Evolutionary conservation across 768 basidiomycete genomes (phyloP), one percentile per base, ranked within the genome.

Genomic region (Hemileccinum impolitum): DNA sequence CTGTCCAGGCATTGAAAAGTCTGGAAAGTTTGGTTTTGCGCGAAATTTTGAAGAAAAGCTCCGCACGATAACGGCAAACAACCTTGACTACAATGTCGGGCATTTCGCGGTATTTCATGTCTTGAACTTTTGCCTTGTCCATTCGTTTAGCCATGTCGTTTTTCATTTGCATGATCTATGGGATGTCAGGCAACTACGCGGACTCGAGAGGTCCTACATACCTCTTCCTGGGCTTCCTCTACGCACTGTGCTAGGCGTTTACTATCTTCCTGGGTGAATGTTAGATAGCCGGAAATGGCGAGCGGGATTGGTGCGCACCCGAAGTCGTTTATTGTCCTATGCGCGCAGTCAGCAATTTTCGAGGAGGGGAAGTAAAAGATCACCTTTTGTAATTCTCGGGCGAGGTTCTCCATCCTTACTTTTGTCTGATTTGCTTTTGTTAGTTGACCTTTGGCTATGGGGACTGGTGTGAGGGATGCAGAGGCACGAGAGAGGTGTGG

Each of bases 71-170:
- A 58, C 86, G 85, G 68, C 90, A 93, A 43, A 87, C 75, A 55
- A 94, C 89, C 65, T 90, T 92, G 70, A 93, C 82, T 44, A 92
- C 85, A 51, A 93, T 89, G 63, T 94, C 88, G n/a, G 88, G 87
- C 76, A 81, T 82, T 67, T 91, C 89, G 48, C 85, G 83, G 62
- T 82, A 90, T 67, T 90, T 91, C 59, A 78, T 74, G 59, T 90
- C 89, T 58, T 87, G 87, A 26, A 83, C 68, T 66, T 84, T 88
- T 39, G 81, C 87, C 63, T 82, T 87, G 65, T 90, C 87, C 9
- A 80, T 80, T 53, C 88, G 84, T 65, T 85, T 88, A 37, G 85
- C 80, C 61, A 92, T 81, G 72, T 89, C 87, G 61, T 73, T 80
- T 70, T 88, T 90, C 82, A 90, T 87, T 69, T 87, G 85, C 47